Conservation (phyloP, 2,329 filamentous ascomycete genomes). For the Shiraia sp. region DNA sequence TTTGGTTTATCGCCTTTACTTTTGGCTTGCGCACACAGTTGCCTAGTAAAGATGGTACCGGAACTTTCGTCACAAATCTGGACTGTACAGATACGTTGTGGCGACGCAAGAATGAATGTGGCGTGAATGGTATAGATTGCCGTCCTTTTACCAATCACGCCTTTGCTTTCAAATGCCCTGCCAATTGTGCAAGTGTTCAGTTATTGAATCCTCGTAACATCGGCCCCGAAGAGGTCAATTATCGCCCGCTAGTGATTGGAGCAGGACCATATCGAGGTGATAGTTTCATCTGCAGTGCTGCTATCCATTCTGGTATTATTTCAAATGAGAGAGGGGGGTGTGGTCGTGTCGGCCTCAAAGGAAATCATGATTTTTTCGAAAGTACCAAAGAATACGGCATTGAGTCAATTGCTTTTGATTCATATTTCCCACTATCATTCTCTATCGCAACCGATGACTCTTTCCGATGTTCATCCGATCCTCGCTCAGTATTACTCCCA, state of each 20-base stretch:
- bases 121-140: constrained; percentile 72
- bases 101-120: constrained; percentile 70
- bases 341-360: constrained; percentile 74
- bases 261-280: constrained; percentile 81
- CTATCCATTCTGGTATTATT: constrained; percentile 79
- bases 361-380: constrained; percentile 65
- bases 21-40: constrained; percentile 67
- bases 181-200: constrained; percentile 66
- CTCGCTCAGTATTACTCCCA: constrained; percentile 77
- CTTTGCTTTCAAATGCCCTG: constrained; percentile 74
- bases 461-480: constrained; percentile 68
- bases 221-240: constrained; percentile 65
- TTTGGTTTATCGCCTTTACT: constrained; percentile 70
- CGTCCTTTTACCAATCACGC: constrained; percentile 72
- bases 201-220: constrained; percentile 74
- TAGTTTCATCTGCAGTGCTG: constrained; percentile 84
- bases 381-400: constrained; percentile 71
- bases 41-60: constrained; percentile 60
- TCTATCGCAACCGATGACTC: constrained; percentile 68
- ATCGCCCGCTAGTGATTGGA: constrained; percentile 59
- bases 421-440: constrained; percentile 85
- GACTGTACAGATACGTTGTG: constrained; percentile 73
- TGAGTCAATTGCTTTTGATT: constrained; percentile 75
- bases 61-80: constrained; percentile 68
- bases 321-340: constrained; percentile 73